Conservation (phyloP, 371 early-diverging fungal genomes). For the Batrachochytrium dendrobatidis region DNA sequence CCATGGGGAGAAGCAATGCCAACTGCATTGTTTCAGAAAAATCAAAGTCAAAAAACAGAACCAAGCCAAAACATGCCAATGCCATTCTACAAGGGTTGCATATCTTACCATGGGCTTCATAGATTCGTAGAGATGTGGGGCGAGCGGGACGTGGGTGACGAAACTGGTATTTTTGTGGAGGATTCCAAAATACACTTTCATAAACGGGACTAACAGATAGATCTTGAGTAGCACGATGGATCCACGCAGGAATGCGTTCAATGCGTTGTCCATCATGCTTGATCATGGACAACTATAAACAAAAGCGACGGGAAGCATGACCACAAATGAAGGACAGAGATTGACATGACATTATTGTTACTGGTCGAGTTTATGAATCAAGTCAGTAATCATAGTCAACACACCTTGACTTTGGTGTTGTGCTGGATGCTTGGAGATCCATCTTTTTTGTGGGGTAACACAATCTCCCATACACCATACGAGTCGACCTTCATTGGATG, state of each 20-base stretch:
- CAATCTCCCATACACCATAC: slow-evolving; percentile 74
- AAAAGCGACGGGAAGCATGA: too few species aligned
- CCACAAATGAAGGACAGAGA: too few species aligned
- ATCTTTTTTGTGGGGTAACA: slow-evolving; percentile 50
- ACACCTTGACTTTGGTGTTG: slow-evolving; percentile 79
- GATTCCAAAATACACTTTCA: slow-evolving; percentile 92
- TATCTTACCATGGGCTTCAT: slow-evolving; percentile 74
- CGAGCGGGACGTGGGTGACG: slow-evolving; percentile 60
- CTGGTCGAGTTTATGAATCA: background rate
- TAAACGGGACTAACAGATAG: slow-evolving; percentile 69
- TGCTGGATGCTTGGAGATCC: slow-evolving; percentile 74
- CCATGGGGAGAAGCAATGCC: slow-evolving; percentile 85
- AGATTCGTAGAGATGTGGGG: slow-evolving; percentile 66
- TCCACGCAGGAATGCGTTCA: slow-evolving; percentile 88
- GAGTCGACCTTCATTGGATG: slow-evolving; percentile 71
- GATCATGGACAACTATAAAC: slow-evolving; percentile 59
- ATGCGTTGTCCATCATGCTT: slow-evolving; percentile 68
- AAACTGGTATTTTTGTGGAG: slow-evolving; percentile 61
- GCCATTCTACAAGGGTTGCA: background rate
- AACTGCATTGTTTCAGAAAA: slow-evolving; percentile 37
- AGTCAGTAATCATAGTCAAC: slow-evolving; percentile 5
- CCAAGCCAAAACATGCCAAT: background rate
- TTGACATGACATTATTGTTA: too few species aligned
- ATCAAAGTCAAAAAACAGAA: background rate
- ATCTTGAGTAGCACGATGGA: slow-evolving; percentile 78